Evolutionary conservation across 2,329 filamentous ascomycete genomes (phyloP).

Genomic region (Corinectria fuckeliana): DNA sequence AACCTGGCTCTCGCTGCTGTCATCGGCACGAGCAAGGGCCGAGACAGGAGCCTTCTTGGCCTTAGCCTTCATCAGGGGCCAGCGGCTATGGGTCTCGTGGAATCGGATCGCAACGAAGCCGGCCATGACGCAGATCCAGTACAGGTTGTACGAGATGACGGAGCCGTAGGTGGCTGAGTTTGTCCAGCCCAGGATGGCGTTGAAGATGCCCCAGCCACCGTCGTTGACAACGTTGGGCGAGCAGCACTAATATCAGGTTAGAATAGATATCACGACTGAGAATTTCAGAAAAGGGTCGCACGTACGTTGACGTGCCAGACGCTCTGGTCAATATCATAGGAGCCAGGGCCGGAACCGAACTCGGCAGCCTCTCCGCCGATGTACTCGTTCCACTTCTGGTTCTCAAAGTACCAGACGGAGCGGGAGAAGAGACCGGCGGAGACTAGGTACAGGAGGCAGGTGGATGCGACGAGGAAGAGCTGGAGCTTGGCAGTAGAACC

Average conservation of each 20-base stretch:
- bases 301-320: constrained; percentile 84
- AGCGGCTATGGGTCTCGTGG: constrained; percentile 63
- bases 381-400: constrained; percentile 70
- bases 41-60: not conserved
- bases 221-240: constrained; percentile 73
- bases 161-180: constrained; percentile 90
- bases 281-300: constrained; percentile 43
- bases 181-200: constrained; percentile 84
- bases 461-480: constrained; percentile 80
- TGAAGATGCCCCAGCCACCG: constrained; percentile 87
- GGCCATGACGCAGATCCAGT: constrained; percentile 81
- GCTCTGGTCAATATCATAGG: constrained; percentile 78
- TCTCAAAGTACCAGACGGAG: constrained; percentile 76
- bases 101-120: constrained; percentile 71
- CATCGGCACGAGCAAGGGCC: constrained; percentile 19
- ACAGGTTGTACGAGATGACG: constrained; percentile 85
- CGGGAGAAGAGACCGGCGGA: constrained; percentile 83
- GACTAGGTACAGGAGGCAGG: constrained; percentile 84
- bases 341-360: constrained; percentile 68
- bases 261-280: not conserved
- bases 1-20: constrained; percentile 38
- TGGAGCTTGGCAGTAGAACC: constrained; percentile 59
- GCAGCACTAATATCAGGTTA: constrained; percentile 68
- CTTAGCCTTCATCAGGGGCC: constrained; percentile 52
- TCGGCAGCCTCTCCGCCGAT: constrained; percentile 64